Evolutionary conservation across 106 monocot genomes (phyloP), one percentile per base, ranked within the genome.

Genomic region (Dendrobium catenatum): DNA sequence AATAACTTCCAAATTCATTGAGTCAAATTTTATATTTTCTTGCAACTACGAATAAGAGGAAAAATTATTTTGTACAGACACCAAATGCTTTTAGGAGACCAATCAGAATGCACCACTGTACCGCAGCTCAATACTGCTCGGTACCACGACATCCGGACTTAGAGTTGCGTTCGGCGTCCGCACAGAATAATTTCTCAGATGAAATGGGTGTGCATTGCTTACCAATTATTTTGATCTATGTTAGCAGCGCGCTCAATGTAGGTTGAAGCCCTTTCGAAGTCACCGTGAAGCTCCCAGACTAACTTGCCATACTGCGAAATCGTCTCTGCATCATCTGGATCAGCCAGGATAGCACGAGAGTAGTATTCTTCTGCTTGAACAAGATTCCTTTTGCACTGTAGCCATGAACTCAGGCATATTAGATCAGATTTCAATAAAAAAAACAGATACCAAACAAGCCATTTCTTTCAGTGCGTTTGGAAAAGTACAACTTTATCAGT

Each of bases 281-380:
- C 95, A 6, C 61, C 75, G 80, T 92, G 92, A 27, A 89, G 67
- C 81, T 95, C 90, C 95, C 95, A 95, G 4, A 90, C 67, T 66
- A 95, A 48, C 48, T 86, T 90, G 2, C 92, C 95, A 82, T 92
- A 92, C 73, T 92, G 84, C 2, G 90, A 92, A 74, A 95, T 31
- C 79, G 88, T 83, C 47, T 95, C 92, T 64, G 89, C 92, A 31
- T 95, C 95, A 4, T 81, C 82, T 0, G 95, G 95, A 24, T 89
- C 92, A 11, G 89, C 92, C 8, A 95, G 87, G 42, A 95, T 86
- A 0, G 95, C 95, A 15, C 92, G 82, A 11, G 92, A 92, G 43
- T 90, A 95, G 80, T 90, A 95, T 26, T 95, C 92, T 76, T 95
- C 92, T 3, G 95, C 92, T 80, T 82, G 84, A 68, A 77, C 19